Evolutionary conservation across 805 yeast genomes (phyloP).

Genomic region (Lipomyces kockii): DNA sequence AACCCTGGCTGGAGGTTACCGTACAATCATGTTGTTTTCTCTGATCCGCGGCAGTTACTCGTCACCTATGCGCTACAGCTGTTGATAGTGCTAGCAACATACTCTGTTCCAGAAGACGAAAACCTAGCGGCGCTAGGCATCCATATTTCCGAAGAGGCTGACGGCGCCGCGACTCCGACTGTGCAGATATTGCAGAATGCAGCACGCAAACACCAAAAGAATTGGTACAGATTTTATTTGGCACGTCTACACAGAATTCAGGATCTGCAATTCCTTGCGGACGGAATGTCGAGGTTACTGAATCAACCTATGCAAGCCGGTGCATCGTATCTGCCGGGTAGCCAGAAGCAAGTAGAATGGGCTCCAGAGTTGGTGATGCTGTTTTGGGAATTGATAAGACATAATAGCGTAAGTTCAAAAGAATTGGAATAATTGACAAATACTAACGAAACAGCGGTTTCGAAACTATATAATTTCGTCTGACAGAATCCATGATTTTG

Average conservation of each 20-base stretch:
- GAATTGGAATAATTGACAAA: background rate
- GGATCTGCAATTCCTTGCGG: slow-evolving; percentile 46
- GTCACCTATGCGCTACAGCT: slow-evolving; percentile 65
- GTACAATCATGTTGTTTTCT: slow-evolving; percentile 41
- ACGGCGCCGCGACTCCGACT: slow-evolving; percentile 10
- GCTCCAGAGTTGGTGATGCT: slow-evolving; percentile 63
- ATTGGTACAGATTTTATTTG: slow-evolving; percentile 44
- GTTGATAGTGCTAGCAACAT: slow-evolving; percentile 62
- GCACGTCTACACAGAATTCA: slow-evolving; percentile 44
- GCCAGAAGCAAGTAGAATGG: slow-evolving; percentile 48
- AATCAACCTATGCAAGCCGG: slow-evolving; percentile 49
- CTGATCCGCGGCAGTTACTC: slow-evolving; percentile 40
- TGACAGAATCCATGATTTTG: slow-evolving; percentile 57
- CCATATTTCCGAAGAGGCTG: slow-evolving; percentile 9
- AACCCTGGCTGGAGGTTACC: slow-evolving; percentile 46
- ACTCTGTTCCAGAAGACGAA: slow-evolving; percentile 58
- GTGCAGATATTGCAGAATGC: slow-evolving; percentile 16
- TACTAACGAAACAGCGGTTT: slow-evolving; percentile 40
- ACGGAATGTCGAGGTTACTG: slow-evolving; percentile 41
- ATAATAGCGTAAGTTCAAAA: slow-evolving; percentile 53
- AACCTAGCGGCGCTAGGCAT: slow-evolving; percentile 21
- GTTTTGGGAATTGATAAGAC: slow-evolving; percentile 76
- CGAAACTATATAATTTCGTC: slow-evolving; percentile 48
- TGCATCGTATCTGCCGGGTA: slow-evolving; percentile 42
- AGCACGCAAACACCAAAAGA: slow-evolving; percentile 28